Evolutionary conservation across 2,329 filamentous ascomycete genomes (phyloP), one percentile per base, ranked within the genome.

Genomic region (Pestalotiopsis sp.): DNA sequence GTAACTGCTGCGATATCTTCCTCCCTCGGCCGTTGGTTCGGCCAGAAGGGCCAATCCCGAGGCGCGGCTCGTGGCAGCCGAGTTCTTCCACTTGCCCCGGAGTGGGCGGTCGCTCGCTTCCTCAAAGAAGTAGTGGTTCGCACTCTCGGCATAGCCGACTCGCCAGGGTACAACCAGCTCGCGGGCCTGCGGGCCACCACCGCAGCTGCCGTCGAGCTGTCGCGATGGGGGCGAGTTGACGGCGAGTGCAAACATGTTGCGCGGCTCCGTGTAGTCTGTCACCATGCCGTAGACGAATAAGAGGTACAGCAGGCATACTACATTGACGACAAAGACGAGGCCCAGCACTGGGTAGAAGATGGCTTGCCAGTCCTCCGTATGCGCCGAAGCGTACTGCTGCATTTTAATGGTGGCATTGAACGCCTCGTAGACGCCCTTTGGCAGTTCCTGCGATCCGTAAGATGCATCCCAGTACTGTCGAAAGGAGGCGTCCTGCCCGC

Each of bases 201-300:
- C 81, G 68, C 82, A 83, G 68, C 77, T 79, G 0, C 82, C 81
- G 40, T 78, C 75, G 59, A 84, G 71, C 20, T 77, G 77, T 4
- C 69, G 67, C 52, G 78, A 82, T 2, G 81, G 80, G 1, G 83
- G 80, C 66, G 80, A 82, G 75, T 94, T 94, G 66, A 95, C 83
- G 2, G 92, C 91, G 0, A 94, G 80, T 0, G 89, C 84, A 74
- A 95, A 94, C 2, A 94, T 81, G 75, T 94, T 94, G 66, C 91
- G 89, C 0, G 92, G 91, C 74, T 95, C 92, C 0, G 90, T 92
- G 75, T 92, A 94, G 80, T 95, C 93, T 0, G 91, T 94, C 7
- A 95, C 88, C 25, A 93, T 85, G 0, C 88, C 87, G 0, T 82
- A 76, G 71, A 86, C 83, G 61, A 87, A 75, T 65, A 91, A 77